Percentiles rank a stretch among this genome's conserved stretches.
Conservation (phyloP, 192 early-diverging fungal genomes). For the Coemansia sp. region DNA sequence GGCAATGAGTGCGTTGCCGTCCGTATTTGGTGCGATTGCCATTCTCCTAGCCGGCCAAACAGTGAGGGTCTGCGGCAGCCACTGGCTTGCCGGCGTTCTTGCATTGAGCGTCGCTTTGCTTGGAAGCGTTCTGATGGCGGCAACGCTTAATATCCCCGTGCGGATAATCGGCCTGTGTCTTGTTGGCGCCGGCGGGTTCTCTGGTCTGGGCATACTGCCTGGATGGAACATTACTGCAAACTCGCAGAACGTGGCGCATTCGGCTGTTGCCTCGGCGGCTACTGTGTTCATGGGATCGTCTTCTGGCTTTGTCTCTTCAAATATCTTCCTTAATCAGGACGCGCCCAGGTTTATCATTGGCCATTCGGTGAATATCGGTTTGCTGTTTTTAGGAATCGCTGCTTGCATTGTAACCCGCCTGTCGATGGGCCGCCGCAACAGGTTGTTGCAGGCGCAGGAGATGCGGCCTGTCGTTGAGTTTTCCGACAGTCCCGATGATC, state of each 20-base stretch:
- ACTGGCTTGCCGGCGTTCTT: conserved; percentile 29
- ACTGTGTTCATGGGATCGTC: conserved; percentile 46
- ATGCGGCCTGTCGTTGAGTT: neutral
- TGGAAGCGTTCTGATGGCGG: conserved; percentile 31
- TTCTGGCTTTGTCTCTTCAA: conserved; percentile 32
- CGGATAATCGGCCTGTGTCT: conserved; percentile 43
- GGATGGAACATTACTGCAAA: conserved; percentile 45
- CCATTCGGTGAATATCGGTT: conserved; percentile 31
- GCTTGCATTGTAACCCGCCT: conserved; percentile 25
- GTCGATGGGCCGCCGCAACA: conserved; percentile 47
- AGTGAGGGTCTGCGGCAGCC: conserved; percentile 22
- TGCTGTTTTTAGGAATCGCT: conserved; percentile 22
- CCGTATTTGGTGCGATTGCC: conserved; percentile 31
- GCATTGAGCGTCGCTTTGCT: conserved; percentile 5
- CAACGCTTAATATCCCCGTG: conserved; percentile 27
- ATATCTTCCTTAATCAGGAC: conserved; percentile 50
- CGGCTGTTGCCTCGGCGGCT: conserved; percentile 37
- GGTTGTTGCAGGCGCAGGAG: conserved; percentile 3
- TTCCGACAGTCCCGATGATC: neutral
- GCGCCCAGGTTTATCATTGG: conserved; percentile 46
- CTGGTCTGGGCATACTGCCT: conserved; percentile 33
- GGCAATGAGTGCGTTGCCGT: conserved; percentile 48
- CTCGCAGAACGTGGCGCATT: conserved; percentile 36
- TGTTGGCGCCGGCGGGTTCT: conserved; percentile 34
- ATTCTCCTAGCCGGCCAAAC: conserved; percentile 24